phyloP scores from a whole-genome alignment of 106 monocot genomes.

The Cymbidium sinense region DNA sequence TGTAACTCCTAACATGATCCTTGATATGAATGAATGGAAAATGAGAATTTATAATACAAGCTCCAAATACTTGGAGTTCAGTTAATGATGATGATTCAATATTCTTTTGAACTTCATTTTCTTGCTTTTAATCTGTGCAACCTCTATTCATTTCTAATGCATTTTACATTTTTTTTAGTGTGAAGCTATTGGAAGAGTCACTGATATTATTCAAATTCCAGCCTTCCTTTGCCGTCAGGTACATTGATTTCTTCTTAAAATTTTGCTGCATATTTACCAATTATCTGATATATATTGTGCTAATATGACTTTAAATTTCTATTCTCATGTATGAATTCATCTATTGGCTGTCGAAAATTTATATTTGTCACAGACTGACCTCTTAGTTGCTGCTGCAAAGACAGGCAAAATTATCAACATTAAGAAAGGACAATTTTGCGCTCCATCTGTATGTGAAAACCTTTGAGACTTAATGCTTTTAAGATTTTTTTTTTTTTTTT shows the following conservation, averaged over 20 bases:
- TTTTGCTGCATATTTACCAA: background rate
- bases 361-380: slow-evolving; percentile 67
- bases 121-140: background rate
- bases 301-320: background rate
- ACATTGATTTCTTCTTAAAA: background rate
- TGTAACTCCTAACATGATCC: too few species aligned
- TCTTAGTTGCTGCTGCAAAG: slow-evolving; percentile 91
- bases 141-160: background rate
- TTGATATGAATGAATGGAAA: too few species aligned
- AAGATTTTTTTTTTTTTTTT: background rate
- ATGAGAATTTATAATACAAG: too few species aligned
- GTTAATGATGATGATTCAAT: background rate
- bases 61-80: background rate
- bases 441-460: slow-evolving; percentile 76
- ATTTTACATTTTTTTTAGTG: slow-evolving; percentile 40
- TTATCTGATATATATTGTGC: background rate
- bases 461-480: background rate
- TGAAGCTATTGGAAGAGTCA: slow-evolving; percentile 91
- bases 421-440: slow-evolving; percentile 99
- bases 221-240: slow-evolving; percentile 98
- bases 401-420: slow-evolving; percentile 96
- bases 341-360: background rate
- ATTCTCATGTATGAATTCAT: background rate
- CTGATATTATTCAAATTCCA: slow-evolving; percentile 96
- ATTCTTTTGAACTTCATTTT: background rate